Evolutionary conservation across 345 rosid species (phyloP), one percentile per base, ranked within the genome.

Genomic region (Pistacia atlantica): DNA sequence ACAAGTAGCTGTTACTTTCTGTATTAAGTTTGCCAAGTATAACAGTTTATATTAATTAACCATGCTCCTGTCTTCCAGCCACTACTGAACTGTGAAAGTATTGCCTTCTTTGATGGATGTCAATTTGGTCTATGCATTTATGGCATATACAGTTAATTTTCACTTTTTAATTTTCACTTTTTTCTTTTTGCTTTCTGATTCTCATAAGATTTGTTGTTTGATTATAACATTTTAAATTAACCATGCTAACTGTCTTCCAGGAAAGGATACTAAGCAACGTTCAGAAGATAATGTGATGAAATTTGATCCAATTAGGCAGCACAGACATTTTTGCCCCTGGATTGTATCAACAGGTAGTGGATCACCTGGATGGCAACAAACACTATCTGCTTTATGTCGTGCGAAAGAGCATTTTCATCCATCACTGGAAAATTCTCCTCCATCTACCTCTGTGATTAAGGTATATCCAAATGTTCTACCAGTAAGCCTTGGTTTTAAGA

Each of bases 281-380:
- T 20, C 65, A 12, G 74, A 74, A 56, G 90, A 87, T 69, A 84
- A 84, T 69, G 81, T 81, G 69, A 84, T 86, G 92, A 91, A 86
- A 79, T 97, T 97, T 81, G 97, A 97, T 84, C 97, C 96, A 37
- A 84, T 92, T 75, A 88, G 91, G 79, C 99, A 94, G 86, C 98
- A 92, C 80, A 85, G 97, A 63, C 93, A 90, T 82, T 97, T 91
- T 83, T 94, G 99, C 84, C 97, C 97, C 25, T 92, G 99, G 99
- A 92, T 94, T 86, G 77, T 82, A 77, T 83, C 97, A 80, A 65
- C 83, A 25, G 83, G 86, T 61, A 80, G 81, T 54, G 80, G 86
- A 59, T 80, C 79, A 73, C 91, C 97, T 72, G 99, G 98, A 51
- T 94, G 98, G 98, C 84, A 88, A 71, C 97, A 85, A 72, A 92